These are phyloP conservation scores for Chrysoporthe cubensis DNA, from an alignment of 2,329 filamentous ascomycete genomes.

Conservation along the genomic window DNA sequence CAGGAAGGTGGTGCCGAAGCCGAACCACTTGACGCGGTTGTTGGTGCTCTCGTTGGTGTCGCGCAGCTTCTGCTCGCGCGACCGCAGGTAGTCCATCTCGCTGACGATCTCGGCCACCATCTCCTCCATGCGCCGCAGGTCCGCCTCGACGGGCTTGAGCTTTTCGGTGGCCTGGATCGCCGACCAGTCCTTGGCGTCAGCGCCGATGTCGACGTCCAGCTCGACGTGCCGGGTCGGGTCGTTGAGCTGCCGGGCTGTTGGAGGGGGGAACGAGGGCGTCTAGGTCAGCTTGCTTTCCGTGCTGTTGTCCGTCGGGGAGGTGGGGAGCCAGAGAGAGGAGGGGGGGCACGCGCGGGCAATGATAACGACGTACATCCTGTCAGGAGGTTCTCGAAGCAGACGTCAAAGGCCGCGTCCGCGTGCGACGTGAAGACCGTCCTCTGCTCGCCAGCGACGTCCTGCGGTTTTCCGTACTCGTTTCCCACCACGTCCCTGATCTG, in stretches of 20 bases:
- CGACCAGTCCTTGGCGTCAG: conserved; percentile 97
- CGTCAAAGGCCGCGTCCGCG: conserved; percentile 89
- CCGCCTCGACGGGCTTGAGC: conserved; percentile 94
- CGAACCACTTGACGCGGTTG: conserved; percentile 98
- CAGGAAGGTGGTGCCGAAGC: conserved; percentile 89
- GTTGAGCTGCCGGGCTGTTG: conserved; percentile 39
- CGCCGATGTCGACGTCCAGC: conserved; percentile 94
- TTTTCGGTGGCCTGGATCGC: conserved; percentile 96
- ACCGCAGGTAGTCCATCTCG: conserved; percentile 95
- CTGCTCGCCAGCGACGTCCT: conserved; percentile 89
- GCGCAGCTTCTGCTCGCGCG: conserved; percentile 89
- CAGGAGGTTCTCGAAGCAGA: conserved; percentile 91
- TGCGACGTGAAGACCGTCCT: conserved; percentile 93
- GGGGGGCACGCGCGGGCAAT: not conserved
- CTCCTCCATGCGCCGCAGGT: conserved; percentile 91
- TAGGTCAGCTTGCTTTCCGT: conserved; percentile 8
- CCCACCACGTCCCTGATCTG: conserved; percentile 94
- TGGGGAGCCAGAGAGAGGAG: not conserved
- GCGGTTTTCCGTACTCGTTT: conserved; percentile 92
- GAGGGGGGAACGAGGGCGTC: not conserved
- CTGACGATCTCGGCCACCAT: conserved; percentile 83
- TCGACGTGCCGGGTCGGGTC: conserved; percentile 74
- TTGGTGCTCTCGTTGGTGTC: conserved; percentile 99
- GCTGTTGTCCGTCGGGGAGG: not conserved
- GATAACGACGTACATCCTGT: conserved; percentile 62